Conservation (phyloP, 345 rosid genomes). For the Melaleuca alternifolia region DNA sequence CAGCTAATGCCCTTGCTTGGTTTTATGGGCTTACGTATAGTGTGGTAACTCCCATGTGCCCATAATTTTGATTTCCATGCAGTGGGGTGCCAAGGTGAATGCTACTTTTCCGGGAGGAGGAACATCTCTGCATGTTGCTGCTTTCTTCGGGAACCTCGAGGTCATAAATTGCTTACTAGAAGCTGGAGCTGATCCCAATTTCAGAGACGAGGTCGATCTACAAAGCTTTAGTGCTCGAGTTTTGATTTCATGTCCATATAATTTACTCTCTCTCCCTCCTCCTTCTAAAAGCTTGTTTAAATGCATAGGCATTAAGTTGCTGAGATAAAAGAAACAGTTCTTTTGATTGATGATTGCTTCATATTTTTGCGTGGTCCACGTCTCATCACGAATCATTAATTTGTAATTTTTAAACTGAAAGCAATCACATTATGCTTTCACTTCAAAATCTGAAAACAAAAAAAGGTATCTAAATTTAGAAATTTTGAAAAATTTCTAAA, state of each 20-base stretch:
- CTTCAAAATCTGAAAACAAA: too few species aligned
- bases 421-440: not conserved
- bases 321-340: not conserved
- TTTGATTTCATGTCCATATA: not conserved
- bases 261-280: not conserved
- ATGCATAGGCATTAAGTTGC: not conserved
- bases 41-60: not conserved
- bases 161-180: constrained; percentile 56
- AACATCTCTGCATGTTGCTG: constrained; percentile 84
- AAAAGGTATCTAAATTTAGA: not conserved
- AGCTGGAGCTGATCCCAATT: constrained; percentile 81
- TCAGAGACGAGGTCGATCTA: constrained; percentile 44
- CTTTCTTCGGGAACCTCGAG: constrained; percentile 49
- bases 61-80: constrained; percentile 3
- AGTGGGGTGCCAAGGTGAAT: constrained; percentile 81
- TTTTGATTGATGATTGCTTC: not conserved
- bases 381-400: not conserved
- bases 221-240: not conserved
- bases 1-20: not conserved
- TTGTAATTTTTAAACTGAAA: not conserved
- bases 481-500: not conserved
- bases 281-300: not conserved
- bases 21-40: not conserved
- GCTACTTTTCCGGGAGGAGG: constrained; percentile 59
- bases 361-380: not conserved